phyloP scores from a whole-genome alignment of 495 filamentous ascomycete species.

The Cetradonia linearis region DNA sequence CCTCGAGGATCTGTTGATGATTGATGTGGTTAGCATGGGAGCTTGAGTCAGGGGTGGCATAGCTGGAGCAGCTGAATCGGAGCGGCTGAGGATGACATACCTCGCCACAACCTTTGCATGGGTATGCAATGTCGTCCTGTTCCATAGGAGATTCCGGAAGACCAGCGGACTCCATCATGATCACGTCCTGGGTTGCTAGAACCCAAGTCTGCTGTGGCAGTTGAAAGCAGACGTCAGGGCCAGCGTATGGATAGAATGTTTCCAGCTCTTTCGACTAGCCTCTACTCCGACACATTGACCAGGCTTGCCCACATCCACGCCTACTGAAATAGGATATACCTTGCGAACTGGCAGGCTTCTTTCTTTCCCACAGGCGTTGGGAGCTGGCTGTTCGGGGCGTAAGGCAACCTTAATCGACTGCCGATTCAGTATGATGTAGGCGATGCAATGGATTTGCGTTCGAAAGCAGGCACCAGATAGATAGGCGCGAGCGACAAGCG shows the following conservation, averaged over 20 bases:
- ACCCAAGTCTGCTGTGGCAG: constrained; percentile 17
- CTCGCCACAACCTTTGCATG: constrained; percentile 97
- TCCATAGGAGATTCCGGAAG: constrained; percentile 78
- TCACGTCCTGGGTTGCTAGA: constrained; percentile 10
- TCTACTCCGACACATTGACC: constrained; percentile 23
- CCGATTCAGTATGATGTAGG: constrained; percentile 15
- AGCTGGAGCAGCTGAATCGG: constrained; percentile 6
- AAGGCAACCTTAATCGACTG: constrained; percentile 16
- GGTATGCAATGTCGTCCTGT: constrained; percentile 75
- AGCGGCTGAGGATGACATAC: constrained; percentile 40
- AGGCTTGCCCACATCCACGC: constrained; percentile 17
- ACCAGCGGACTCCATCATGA: constrained; percentile 46
- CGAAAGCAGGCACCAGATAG: constrained; percentile 14
- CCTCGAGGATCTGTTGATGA: constrained; percentile 70
- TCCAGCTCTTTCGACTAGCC: constrained; percentile 18
- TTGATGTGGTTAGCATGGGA: constrained; percentile 13
- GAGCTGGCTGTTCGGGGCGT: constrained; percentile 10
- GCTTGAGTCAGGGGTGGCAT: constrained; percentile 19
- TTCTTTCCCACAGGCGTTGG: constrained; percentile 3
- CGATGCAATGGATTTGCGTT: constrained; percentile 17
- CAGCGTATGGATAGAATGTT: constrained; percentile 23
- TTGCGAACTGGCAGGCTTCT: constrained; percentile 8
- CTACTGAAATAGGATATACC: constrained; percentile 6
- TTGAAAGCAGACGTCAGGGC: constrained; percentile 20
- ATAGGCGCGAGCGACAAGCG: constrained; percentile 28